These are phyloP conservation scores for Cordyceps tenuipes DNA, from an alignment of 2,329 filamentous ascomycete species.

Conservation along the genomic window DNA sequence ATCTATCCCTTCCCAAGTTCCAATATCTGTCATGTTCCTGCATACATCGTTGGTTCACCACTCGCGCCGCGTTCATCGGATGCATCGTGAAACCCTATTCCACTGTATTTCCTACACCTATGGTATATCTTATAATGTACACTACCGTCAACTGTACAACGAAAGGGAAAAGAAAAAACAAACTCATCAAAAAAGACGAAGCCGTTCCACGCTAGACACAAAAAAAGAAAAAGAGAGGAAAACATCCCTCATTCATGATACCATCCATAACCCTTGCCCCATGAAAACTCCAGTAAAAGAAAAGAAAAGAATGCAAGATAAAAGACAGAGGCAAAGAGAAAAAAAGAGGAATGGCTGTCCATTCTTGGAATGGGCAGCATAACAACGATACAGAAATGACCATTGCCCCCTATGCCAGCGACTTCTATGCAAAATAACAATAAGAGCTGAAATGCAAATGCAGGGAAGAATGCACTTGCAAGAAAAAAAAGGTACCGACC, in stretches of 20 bases:
- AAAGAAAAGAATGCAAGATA: neutral
- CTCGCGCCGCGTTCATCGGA: no score
- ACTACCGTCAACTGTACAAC: constrained; percentile 3
- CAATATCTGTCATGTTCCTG: no score
- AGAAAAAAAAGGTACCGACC: neutral
- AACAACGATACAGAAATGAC: neutral
- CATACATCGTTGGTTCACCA: no score
- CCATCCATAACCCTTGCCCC: neutral
- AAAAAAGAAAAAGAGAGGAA: constrained; percentile 1
- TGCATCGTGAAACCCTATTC: neutral
- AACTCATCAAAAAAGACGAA: neutral
- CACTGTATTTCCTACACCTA: constrained; percentile 6
- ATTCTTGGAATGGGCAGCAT: neutral
- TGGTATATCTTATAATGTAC: constrained; percentile 11
- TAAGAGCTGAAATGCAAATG: neutral
- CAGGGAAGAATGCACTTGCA: neutral
- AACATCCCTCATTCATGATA: neutral
- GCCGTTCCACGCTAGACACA: constrained; percentile 3
- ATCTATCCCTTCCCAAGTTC: no score
- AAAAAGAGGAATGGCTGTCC: neutral
- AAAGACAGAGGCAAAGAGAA: neutral
- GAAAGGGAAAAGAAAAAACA: neutral
- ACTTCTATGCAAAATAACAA: constrained; percentile 1
- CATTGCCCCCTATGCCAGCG: neutral
- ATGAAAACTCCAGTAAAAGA: constrained; percentile 1